Conservation (phyloP, 225 moss, liverwort and hornwort genomes). For the Antitrichia curtipendula region DNA sequence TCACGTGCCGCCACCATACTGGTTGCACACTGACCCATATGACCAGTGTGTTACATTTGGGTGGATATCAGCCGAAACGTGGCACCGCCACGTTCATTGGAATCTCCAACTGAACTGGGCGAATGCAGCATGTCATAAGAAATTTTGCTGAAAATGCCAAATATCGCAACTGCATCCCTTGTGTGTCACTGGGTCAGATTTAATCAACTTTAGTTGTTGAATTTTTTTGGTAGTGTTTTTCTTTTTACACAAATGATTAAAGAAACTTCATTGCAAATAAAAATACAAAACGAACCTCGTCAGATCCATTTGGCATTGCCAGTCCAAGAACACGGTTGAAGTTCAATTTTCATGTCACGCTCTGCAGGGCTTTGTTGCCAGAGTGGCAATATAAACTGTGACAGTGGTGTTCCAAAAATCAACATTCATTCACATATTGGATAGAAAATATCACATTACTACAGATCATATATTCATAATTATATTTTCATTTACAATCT, state of each 20-base stretch:
- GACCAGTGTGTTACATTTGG: not conserved
- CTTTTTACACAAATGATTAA: not conserved
- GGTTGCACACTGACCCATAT: no score
- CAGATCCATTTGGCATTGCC: not conserved
- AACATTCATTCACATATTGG: no score
- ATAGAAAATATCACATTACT: no score
- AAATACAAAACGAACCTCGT: not conserved
- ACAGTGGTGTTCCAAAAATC: no score
- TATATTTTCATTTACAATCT: no score
- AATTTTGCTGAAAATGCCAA: not conserved
- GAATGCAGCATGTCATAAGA: not conserved
- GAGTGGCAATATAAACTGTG: no score
- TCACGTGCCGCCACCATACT: not conserved
- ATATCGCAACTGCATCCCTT: not conserved
- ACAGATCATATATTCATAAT: no score
- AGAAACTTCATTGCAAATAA: not conserved
- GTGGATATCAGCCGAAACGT: not conserved
- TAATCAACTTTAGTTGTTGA: not conserved
- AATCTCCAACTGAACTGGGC: no score
- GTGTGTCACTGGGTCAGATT: not conserved
- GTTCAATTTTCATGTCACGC: not conserved
- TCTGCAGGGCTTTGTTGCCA: no score
- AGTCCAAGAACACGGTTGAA: fast-evolving
- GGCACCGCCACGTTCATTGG: not conserved
- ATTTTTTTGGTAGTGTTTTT: not conserved